Base-by-base conservation (phyloP, 176 grass and related monocot genomes). In the Tillandsia leiboldiana region DNA sequence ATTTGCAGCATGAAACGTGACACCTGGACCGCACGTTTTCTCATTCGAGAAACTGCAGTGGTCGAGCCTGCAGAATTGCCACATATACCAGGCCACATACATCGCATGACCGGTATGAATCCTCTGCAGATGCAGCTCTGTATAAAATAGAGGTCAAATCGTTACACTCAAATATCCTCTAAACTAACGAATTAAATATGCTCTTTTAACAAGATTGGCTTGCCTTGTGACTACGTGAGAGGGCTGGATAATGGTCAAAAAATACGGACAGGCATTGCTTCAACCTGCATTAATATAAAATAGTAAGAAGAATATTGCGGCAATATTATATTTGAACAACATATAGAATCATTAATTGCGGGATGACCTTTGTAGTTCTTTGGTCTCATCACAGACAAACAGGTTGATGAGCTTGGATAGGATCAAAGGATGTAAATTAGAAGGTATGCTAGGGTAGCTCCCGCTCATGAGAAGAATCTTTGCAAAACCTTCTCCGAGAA, bases 1-100 rank as follows among this genome's bases (percentile, higher is more conserved):
- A 97, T 97, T 85, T 92, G 94, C 65, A 97, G 73, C 89, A 93
- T 87, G 79, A 97, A 93, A 53, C 82, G 84, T 74, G 86, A 79
- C 78, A 75, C 89, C 80, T 85, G 79, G 48, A 78, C 69, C 3
- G 86, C 86, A 63, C 63, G 51, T 72, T 97, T 97, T 69, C 84
- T 76, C 75, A 68, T 73, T 87, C 85, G 92, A 10, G 89, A 97
- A 18, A 97, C 82, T 42, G 59, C 53, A 73, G 56, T 47, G 10
- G 77, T 11, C 73, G 79, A 78, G 49, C 94, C 84, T 11, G 86
- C 77, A 50, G 70, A 62, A 57, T 93, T 97, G 82, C 94, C 94
- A 76, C 64, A 90, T 76, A 97, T 75, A 78, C 86, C 82, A 71
- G 89, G 94, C 94, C 87, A 97, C 76, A 90, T 83, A 67, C 74